Evolutionary conservation across 208 protist genomes (phyloP), one percentile per base, ranked within the genome.

Genomic region (Crithidia thermophila): DNA sequence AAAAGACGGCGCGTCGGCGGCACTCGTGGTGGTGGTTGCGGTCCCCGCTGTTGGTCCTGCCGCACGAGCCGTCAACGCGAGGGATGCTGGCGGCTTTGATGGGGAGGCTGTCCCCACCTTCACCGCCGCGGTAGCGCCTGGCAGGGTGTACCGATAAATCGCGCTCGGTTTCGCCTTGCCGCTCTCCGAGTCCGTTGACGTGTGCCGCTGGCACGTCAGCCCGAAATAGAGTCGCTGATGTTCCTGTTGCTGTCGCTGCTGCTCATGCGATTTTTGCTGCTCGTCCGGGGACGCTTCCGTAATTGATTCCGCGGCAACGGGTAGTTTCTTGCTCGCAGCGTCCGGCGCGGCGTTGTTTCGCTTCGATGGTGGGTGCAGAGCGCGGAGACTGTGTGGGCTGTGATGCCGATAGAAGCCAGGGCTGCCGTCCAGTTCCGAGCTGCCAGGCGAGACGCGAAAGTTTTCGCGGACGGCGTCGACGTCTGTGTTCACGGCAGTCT

Each of bases 111-210:
- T n/a, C n/a, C n/a, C n/a, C n/a, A n/a, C n/a, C n/a, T n/a, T n/a
- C n/a, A 37, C 4, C 27, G 40, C 21, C 3, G 46, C 5, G 1
- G 36, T 46, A 5, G 61, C 47, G 3, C 49, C 60, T 25, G 68
- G 68, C 28, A 67, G 60, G 1, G 60, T 55, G 51, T 43, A 61
- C 23, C 21, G 42, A 51, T 61, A 67, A 9, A 55, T 43, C 1
- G 33, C 51, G 7, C 46, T 56, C 3, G 7, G 9, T 25, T 30
- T 33, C 5, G 27, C 18, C 14, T 30, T 18, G 36, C 42, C 42
- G 0, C 14, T 40, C 4, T 36, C 39, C 8, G 59, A 39, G 46
- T 42, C 47, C 14, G 28, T 51, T 40, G 43, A 36, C 14, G 43
- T 56, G 59, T 67, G 39, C 11, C 2, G 40, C 14, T 30, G 57